These are phyloP conservation scores for Poronia punctata DNA, from an alignment of 495 filamentous ascomycete genomes.

Conservation along the genomic window DNA sequence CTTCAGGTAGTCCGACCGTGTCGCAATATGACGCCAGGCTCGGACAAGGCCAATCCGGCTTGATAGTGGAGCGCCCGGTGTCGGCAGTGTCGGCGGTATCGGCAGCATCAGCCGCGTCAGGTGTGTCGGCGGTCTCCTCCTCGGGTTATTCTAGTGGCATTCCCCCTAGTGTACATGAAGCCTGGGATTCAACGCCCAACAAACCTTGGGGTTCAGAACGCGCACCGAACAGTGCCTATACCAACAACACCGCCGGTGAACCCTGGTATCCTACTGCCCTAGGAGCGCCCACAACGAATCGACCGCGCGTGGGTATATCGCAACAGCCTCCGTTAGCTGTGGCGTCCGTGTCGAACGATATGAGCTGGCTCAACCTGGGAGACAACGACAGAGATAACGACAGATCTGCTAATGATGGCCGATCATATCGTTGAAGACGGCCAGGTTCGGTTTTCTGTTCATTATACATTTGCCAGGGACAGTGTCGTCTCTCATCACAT, in stretches of 20 bases:
- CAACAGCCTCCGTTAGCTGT: constrained; percentile 35
- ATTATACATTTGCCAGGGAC: too few relatives aligned
- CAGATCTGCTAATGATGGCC: background rate
- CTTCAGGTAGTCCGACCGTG: constrained; percentile 62
- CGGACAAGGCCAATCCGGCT: constrained; percentile 52
- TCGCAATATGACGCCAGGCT: constrained; percentile 42
- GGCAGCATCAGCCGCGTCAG: constrained; percentile 38
- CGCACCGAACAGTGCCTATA: constrained; percentile 57
- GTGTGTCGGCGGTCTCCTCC: constrained; percentile 23
- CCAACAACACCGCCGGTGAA: constrained; percentile 12
- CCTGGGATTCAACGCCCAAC: constrained; percentile 43
- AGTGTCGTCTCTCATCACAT: too few relatives aligned
- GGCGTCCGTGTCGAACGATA: constrained; percentile 45
- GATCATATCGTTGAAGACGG: constrained; percentile 3
- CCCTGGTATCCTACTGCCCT: constrained; percentile 30
- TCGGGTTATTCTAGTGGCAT: constrained; percentile 56
- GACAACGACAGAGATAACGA: constrained; percentile 18
- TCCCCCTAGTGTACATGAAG: constrained; percentile 44
- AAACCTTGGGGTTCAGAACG: constrained; percentile 42
- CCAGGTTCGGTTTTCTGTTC: too few relatives aligned
- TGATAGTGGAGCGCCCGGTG: constrained; percentile 54
- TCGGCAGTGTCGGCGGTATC: constrained; percentile 47
- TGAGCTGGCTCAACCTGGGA: constrained; percentile 71
- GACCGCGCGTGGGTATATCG: constrained; percentile 32
- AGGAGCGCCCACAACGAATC: constrained; percentile 32